phyloP scores from a whole-genome alignment of 2,329 filamentous ascomycete genomes.

The Davidsoniella neocaledoniae region DNA sequence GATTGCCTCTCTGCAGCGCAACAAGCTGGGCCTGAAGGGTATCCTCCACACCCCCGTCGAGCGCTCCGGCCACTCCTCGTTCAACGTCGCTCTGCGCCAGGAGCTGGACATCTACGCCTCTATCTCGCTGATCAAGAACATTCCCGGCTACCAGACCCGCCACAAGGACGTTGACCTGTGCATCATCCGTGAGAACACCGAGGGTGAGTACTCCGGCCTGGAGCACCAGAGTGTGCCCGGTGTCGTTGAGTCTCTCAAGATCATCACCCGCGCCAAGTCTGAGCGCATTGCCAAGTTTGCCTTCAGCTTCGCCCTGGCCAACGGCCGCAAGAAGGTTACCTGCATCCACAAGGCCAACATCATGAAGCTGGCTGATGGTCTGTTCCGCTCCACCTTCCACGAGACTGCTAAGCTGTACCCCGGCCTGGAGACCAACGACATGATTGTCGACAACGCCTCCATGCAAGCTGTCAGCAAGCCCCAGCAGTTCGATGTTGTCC shows the following conservation, averaged over 20 bases:
- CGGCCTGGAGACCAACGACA: conserved; percentile 89
- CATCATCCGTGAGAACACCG: conserved; percentile 99
- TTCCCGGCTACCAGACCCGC: conserved; percentile 92
- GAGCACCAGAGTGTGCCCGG: conserved; percentile 96
- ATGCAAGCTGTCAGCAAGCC: conserved; percentile 96
- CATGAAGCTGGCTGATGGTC: conserved; percentile 98
- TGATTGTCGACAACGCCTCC: conserved; percentile 99
- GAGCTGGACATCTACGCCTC: conserved; percentile 99
- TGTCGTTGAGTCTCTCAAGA: conserved; percentile 98
- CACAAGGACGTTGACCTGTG: conserved; percentile 95
- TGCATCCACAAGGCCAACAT: conserved; percentile 99
- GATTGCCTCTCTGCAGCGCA: conserved; percentile 86
- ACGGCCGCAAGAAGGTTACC: conserved; percentile 98
- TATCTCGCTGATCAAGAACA: conserved; percentile 98
- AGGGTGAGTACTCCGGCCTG: conserved; percentile 97
- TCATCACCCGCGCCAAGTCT: conserved; percentile 97
- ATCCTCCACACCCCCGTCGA: conserved; percentile 96
- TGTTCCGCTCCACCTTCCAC: conserved; percentile 97
- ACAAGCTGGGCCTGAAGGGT: conserved; percentile 98
- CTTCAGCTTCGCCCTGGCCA: conserved; percentile 92
- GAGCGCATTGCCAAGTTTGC: conserved; percentile 99
- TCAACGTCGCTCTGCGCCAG: conserved; percentile 98
- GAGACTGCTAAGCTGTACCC: conserved; percentile 87
- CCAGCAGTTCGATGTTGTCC: conserved; percentile 98
- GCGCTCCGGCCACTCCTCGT: conserved; percentile 92